These are phyloP conservation scores for Juglanconis sp. DNA, from an alignment of 2,329 filamentous ascomycete genomes.

Conservation along the genomic window DNA sequence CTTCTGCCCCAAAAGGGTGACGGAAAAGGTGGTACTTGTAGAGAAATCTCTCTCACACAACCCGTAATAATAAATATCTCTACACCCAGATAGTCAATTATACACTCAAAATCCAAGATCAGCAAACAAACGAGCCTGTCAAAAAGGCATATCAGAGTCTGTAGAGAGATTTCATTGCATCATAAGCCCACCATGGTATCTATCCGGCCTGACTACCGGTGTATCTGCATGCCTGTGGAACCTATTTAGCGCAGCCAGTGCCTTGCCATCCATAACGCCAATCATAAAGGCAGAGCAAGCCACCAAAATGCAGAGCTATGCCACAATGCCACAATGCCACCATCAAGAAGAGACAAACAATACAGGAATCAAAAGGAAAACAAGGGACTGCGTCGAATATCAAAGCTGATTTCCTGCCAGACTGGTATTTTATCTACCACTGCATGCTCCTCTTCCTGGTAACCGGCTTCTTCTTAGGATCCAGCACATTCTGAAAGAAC, in stretches of 20 bases:
- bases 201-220: neutral
- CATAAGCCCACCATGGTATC: slow-evolving; percentile 2
- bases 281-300: neutral
- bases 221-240: neutral
- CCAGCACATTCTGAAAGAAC: slow-evolving; percentile 23
- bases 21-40: too few species aligned
- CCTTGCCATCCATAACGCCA: neutral
- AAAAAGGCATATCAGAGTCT: neutral
- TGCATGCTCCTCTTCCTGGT: slow-evolving; percentile 34
- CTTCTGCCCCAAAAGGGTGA: too few species aligned
- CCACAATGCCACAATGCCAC: neutral
- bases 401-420: neutral
- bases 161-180: neutral
- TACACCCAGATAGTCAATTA: neutral
- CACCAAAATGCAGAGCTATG: neutral
- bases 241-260: neutral
- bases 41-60: too few species aligned
- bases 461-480: slow-evolving; percentile 26
- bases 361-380: neutral
- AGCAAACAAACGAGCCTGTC: neutral
- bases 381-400: neutral
- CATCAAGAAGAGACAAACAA: neutral
- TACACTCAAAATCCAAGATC: neutral
- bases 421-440: slow-evolving; percentile 21
- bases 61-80: too few species aligned